phyloP scores from a whole-genome alignment of 176 grass and related monocot genomes.

The Typha latifolia region DNA sequence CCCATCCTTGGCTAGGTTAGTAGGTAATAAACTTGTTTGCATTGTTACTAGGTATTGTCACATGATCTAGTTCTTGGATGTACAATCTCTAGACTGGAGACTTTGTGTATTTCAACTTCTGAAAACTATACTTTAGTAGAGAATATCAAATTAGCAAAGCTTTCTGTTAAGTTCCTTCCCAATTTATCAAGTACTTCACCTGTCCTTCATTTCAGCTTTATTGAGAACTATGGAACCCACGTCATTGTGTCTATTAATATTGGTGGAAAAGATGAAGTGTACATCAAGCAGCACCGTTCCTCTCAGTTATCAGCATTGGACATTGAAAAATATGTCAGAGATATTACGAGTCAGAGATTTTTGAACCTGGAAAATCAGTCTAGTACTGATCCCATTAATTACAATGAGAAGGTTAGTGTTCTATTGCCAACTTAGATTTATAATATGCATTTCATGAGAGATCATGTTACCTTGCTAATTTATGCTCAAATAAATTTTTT shows the following conservation, averaged over 20 bases:
- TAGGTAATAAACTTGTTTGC: constrained; percentile 94
- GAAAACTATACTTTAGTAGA: too few species aligned
- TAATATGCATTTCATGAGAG: neutral
- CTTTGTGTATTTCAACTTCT: neutral
- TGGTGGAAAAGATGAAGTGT: constrained; percentile 99
- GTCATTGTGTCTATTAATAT: constrained; percentile 87
- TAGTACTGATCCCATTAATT: constrained; percentile 44
- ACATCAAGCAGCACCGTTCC: constrained; percentile 90
- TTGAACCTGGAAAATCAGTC: constrained; percentile 59
- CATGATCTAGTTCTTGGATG: constrained; percentile 7
- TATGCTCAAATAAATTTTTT: too few species aligned
- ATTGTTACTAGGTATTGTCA: constrained; percentile 44
- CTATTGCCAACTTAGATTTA: neutral
- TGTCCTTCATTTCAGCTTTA: constrained; percentile 57
- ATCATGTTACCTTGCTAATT: neutral
- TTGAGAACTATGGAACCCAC: constrained; percentile 92
- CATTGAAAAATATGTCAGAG: constrained; percentile 82
- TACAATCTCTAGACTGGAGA: neutral
- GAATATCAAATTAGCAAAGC: too few species aligned
- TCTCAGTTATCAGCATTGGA: constrained; percentile 81
- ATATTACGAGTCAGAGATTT: constrained; percentile 85
- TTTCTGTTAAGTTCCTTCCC: constrained; percentile 8
- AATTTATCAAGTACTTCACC: constrained; percentile 18
- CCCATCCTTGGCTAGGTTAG: constrained; percentile 96
- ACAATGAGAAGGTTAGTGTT: constrained; percentile 76